Percentiles rank a stretch among this genome's conserved stretches.
Evolutionary conservation across 164 flowering plant genomes (phyloP).

Genomic region (Protea cynaroides): DNA sequence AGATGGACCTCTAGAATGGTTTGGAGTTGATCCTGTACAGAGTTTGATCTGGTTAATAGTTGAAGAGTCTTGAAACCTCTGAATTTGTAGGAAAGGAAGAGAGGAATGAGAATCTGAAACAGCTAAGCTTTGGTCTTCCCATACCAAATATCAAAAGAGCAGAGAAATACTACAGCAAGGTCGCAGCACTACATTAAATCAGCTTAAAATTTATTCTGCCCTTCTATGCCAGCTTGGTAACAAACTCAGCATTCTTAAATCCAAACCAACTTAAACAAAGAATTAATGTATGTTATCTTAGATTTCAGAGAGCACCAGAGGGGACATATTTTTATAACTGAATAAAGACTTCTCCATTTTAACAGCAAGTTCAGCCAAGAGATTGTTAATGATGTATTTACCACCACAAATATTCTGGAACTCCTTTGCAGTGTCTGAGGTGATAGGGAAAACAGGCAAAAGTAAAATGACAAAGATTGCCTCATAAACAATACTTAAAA

Average conservation of each 20-base stretch:
- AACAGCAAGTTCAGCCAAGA: too few relatives aligned
- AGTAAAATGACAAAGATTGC: too few relatives aligned
- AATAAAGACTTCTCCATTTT: too few relatives aligned
- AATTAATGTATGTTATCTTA: background rate
- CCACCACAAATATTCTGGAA: too few relatives aligned
- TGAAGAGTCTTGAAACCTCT: too few relatives aligned
- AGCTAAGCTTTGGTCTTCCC: slow-evolving; percentile 32
- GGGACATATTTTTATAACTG: background rate
- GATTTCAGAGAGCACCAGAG: background rate
- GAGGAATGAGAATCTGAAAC: slow-evolving; percentile 24
- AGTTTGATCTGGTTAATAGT: too few relatives aligned
- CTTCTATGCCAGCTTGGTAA: background rate
- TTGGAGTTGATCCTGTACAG: too few relatives aligned
- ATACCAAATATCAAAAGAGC: slow-evolving; percentile 4
- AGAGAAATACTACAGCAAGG: background rate
- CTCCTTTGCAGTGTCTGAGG: background rate
- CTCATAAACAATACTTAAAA: too few relatives aligned
- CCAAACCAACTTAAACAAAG: too few relatives aligned
- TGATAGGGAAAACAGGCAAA: background rate
- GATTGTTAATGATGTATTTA: too few relatives aligned
- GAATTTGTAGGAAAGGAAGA: slow-evolving; percentile 36
- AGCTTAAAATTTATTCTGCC: background rate
- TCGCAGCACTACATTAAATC: background rate
- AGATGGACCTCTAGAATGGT: slow-evolving; percentile 24
- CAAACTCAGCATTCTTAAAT: too few relatives aligned